phyloP scores from a whole-genome alignment of 1,284 basidiomycete species.

The Porogramme epimiltina region DNA sequence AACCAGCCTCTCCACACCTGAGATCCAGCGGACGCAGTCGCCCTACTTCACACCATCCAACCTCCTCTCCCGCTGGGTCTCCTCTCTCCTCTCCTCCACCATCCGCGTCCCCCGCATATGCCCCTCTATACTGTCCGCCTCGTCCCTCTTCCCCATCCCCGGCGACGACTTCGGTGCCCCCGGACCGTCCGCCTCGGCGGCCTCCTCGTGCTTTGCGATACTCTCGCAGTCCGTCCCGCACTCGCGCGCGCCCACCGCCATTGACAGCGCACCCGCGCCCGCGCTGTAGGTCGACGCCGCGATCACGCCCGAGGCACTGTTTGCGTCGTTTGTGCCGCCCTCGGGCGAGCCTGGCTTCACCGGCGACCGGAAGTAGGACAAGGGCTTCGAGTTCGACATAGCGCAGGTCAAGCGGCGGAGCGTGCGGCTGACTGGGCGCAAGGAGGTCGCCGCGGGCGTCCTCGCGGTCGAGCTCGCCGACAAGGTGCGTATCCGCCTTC shows the following conservation, averaged over 20 bases:
- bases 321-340: conserved; percentile 64
- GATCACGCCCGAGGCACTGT: conserved; percentile 55
- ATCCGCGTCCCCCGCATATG: conserved; percentile 23
- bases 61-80: conserved; percentile 42
- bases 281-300: conserved; percentile 11
- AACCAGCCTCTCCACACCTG: conserved; percentile 25
- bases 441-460: conserved; percentile 56
- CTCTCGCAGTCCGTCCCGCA: conserved; percentile 16
- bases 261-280: background rate
- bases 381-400: conserved; percentile 37
- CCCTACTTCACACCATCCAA: conserved; percentile 30
- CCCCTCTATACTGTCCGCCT: conserved; percentile 5
- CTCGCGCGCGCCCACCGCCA: conserved; percentile 14
- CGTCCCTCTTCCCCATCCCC: background rate
- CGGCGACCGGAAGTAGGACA: conserved; percentile 44
- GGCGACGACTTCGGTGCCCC: too few relatives aligned
- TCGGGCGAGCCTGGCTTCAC: conserved; percentile 80
- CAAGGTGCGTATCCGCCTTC: conserved; percentile 45
- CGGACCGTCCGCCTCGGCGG: too few relatives aligned
- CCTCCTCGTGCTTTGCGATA: conserved; percentile 10
- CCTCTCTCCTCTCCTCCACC: conserved; percentile 43
- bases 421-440: conserved; percentile 43
- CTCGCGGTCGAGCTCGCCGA: conserved; percentile 58
- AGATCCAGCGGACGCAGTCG: conserved; percentile 39
- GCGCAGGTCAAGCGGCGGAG: conserved; percentile 36